phyloP scores from a whole-genome alignment of 768 basidiomycete species.

The Suillus alpinus region DNA sequence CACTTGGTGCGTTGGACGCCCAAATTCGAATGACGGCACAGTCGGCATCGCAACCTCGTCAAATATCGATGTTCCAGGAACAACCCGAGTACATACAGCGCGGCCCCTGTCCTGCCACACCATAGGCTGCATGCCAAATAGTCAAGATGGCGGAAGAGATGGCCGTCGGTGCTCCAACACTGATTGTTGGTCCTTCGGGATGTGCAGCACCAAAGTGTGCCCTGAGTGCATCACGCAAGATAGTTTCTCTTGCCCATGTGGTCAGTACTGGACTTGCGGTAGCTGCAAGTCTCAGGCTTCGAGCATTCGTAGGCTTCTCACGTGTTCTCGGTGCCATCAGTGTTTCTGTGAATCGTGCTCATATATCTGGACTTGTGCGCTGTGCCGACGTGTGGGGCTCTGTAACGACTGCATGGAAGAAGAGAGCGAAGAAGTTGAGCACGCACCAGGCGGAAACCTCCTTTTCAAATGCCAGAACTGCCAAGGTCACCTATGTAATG shows the following conservation, averaged over 20 bases:
- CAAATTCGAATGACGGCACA: not conserved
- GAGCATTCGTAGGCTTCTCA: too few species aligned
- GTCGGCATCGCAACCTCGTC: not conserved
- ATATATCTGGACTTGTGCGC: not conserved
- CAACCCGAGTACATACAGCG: not conserved
- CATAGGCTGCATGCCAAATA: not conserved
- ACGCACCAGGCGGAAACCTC: not conserved
- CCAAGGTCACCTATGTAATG: not conserved
- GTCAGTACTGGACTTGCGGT: conserved; percentile 3
- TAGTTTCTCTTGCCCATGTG: conserved; percentile 1
- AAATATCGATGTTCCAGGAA: not conserved
- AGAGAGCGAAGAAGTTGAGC: not conserved
- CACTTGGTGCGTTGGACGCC: not conserved
- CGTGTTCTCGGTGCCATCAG: not conserved
- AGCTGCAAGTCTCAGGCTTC: not conserved
- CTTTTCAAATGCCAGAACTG: not conserved
- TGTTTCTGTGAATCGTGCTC: not conserved
- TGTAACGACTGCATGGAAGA: conserved; percentile 8
- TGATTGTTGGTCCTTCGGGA: not conserved
- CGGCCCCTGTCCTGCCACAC: not conserved
- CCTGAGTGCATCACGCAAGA: conserved; percentile 1
- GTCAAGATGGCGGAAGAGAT: too few species aligned
- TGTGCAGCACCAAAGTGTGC: not conserved
- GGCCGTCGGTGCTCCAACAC: not conserved
- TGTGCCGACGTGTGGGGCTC: not conserved